Evolutionary conservation across 1,139 yeast genomes (phyloP).

Genomic region (Taiozyma sp.): DNA sequence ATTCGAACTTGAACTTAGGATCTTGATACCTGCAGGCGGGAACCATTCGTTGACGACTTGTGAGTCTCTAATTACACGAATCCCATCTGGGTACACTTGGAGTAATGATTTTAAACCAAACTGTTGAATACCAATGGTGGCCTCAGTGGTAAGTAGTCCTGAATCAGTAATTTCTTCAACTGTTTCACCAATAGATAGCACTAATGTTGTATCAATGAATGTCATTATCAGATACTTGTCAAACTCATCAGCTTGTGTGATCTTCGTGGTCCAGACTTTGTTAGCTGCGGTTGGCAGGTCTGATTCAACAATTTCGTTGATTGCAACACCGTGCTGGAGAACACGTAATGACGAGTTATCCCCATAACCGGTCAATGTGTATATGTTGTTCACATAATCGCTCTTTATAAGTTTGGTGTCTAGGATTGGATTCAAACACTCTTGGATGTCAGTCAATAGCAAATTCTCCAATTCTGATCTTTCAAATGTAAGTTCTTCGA

Average conservation of each 20-base stretch:
- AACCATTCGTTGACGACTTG: slow-evolving; percentile 53
- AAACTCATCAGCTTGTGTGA: slow-evolving; percentile 36
- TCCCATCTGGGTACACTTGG: slow-evolving; percentile 73
- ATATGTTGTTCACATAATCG: slow-evolving; percentile 29
- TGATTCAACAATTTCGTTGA: slow-evolving; percentile 62
- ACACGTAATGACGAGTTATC: slow-evolving; percentile 35
- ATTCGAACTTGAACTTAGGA: slow-evolving; percentile 58
- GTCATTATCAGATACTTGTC: slow-evolving; percentile 69
- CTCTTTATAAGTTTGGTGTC: slow-evolving; percentile 41
- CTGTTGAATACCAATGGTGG: slow-evolving; percentile 68
- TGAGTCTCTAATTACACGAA: slow-evolving; percentile 50
- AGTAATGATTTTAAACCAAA: slow-evolving; percentile 61
- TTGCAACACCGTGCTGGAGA: slow-evolving; percentile 55
- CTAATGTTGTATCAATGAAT: slow-evolving; percentile 64
- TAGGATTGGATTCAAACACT: slow-evolving; percentile 54
- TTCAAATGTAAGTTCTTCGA: slow-evolving; percentile 27
- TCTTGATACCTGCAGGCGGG: slow-evolving; percentile 75
- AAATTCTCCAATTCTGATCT: slow-evolving; percentile 47
- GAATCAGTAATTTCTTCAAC: slow-evolving; percentile 76
- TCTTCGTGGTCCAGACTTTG: slow-evolving; percentile 56
- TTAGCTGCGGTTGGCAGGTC: slow-evolving; percentile 67
- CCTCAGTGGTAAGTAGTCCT: slow-evolving; percentile 48
- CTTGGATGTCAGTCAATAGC: slow-evolving; percentile 49
- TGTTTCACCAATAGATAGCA: slow-evolving; percentile 72
- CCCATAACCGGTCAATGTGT: slow-evolving; percentile 22